Base-by-base conservation (phyloP, 2,329 filamentous ascomycete species). In the Didymella glomerata region DNA sequence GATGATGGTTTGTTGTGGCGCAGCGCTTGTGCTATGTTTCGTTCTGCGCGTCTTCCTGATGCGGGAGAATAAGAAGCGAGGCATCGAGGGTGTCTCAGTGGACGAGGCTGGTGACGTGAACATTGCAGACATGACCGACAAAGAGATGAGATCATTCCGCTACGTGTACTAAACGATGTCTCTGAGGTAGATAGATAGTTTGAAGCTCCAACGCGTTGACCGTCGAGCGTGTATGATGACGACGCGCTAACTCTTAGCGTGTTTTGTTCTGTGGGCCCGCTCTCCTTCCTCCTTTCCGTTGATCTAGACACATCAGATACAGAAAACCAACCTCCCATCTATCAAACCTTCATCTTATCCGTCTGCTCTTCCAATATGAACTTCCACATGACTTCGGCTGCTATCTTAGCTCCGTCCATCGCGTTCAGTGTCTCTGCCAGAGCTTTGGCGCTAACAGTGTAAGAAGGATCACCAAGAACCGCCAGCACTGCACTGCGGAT, bases 101-200 rank as follows among this genome's bases (percentile, higher is more conserved):
- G 32, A 36, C 16, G 32, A 36, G 16, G 16, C 16, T 9, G 32
- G 16, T 36, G 32, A 36, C 32, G 16, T 36, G 32, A 36, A n/a
- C 14, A n/a, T 36, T 36, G 32, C 32, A 36, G 32, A 36, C 16
- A 36, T 36, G 32, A 36, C 32, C 16, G 32, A 36, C 16, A 36
- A 36, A 36, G 32, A 36, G 32, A 36, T 36, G 32, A 36, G 32
- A 4, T n/a, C 16, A 36, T 36, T 36, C 32, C 32, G 32, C 16
- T 36, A n/a, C 32, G 32, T 36, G 32, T 36, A 36, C 16, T 36
- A n/a, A 9, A 36, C 11, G 6, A 9, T 10, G 5, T 2, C 16
- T 7, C 7, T 5, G 8, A 36, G 2, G 30, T n/a, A 1, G 67
- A 65, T 40, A 68, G 67, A 6, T 66, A 68, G 3, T 0, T 4